Percentiles rank a stretch among this genome's conserved stretches.
These are phyloP conservation scores for Hypoxylon subgilvum DNA, from an alignment of 495 filamentous ascomycete genomes.

Conservation along the genomic window DNA sequence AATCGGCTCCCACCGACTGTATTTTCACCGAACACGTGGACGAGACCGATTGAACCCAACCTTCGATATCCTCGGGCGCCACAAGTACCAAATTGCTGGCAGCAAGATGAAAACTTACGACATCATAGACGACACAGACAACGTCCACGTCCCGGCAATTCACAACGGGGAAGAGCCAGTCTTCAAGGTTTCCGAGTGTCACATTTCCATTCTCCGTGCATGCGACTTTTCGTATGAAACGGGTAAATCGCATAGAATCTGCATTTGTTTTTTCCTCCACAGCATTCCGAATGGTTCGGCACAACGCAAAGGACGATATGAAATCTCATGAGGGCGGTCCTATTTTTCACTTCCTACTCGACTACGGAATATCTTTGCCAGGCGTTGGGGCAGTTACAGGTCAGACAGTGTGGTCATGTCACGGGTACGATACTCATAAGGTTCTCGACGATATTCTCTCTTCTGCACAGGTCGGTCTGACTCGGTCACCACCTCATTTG, in stretches of 20 bases:
- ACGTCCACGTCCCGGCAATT: background rate
- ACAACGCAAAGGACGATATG: conserved; percentile 19
- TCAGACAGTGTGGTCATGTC: conserved; percentile 20
- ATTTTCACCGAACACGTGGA: background rate
- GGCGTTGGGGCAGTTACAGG: conserved; percentile 27
- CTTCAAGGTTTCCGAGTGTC: background rate
- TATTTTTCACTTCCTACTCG: conserved; percentile 17
- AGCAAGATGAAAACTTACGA: too few species aligned
- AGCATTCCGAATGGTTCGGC: conserved; percentile 32
- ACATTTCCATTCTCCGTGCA: conserved; percentile 13
- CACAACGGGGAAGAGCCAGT: too few species aligned
- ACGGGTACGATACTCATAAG: conserved; percentile 30
- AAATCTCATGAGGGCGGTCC: conserved; percentile 6
- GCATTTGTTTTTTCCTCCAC: conserved; percentile 23
- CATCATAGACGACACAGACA: background rate
- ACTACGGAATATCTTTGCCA: conserved; percentile 18
- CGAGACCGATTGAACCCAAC: too few species aligned
- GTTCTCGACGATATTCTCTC: conserved; percentile 12
- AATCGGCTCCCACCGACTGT: background rate
- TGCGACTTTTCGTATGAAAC: conserved; percentile 25
- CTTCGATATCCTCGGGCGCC: too few species aligned
- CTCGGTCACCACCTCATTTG: conserved; percentile 7
- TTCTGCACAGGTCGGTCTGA: conserved; percentile 11
- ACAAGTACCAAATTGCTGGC: too few species aligned
- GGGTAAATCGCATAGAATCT: conserved; percentile 35